Percentiles rank a stretch among this genome's conserved stretches.
Conservation (phyloP, 768 basidiomycete genomes). For the Mycena rosella region DNA sequence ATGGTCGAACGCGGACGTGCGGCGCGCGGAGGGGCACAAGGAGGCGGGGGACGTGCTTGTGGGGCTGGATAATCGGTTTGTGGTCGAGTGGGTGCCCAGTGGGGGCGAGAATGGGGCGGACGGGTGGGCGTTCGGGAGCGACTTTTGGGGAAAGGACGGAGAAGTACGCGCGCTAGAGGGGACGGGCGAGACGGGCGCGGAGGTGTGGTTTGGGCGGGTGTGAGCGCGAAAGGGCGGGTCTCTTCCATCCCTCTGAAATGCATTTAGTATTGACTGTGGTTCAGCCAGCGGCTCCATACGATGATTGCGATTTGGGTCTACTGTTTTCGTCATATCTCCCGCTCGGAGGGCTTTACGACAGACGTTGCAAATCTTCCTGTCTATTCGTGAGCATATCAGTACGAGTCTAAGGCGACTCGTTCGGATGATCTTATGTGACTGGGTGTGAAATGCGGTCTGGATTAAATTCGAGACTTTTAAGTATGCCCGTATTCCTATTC, state of each 20-base stretch:
- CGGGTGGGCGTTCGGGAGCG: conserved; percentile 54
- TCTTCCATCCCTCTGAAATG: too few relatives aligned
- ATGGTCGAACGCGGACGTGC: conserved; percentile 52
- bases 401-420: too few relatives aligned
- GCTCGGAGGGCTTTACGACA: too few relatives aligned
- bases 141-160: conserved; percentile 57
- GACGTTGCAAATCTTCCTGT: too few relatives aligned
- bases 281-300: too few relatives aligned
- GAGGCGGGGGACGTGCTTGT: conserved; percentile 47
- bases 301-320: too few relatives aligned
- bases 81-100: conserved; percentile 55
- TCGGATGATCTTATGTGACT: too few relatives aligned
- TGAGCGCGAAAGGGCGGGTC: not conserved
- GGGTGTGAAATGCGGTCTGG: too few relatives aligned
- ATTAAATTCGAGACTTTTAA: too few relatives aligned
- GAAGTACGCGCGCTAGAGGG: conserved; percentile 47
- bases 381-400: too few relatives aligned
- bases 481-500: too few relatives aligned
- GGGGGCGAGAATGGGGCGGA: conserved; percentile 39
- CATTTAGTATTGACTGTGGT: not conserved
- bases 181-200: conserved; percentile 48
- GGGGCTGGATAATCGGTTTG: conserved; percentile 51
- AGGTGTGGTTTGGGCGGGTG: conserved; percentile 52
- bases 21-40: conserved; percentile 43
- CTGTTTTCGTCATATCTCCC: too few relatives aligned